phyloP scores from a whole-genome alignment of 495 filamentous ascomycete genomes.

The Lophium mytilinum region DNA sequence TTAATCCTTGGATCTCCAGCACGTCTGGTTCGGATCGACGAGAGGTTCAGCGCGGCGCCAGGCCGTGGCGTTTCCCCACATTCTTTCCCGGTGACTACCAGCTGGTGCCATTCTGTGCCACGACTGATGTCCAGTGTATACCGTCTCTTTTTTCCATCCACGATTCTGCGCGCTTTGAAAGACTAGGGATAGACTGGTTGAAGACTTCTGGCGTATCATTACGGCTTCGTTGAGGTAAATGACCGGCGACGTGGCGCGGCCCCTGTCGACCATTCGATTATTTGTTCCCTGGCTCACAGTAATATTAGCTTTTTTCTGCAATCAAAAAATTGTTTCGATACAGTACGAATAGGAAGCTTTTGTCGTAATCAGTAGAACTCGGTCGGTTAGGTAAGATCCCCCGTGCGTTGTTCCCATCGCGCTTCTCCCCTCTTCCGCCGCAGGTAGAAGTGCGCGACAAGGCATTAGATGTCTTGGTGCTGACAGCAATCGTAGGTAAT shows the following conservation, averaged over 20 bases:
- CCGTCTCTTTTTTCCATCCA: constrained; percentile 23
- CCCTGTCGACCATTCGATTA: background rate
- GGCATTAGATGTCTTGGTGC: background rate
- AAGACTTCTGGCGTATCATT: constrained; percentile 24
- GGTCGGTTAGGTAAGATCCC: background rate
- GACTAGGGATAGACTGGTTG: constrained; percentile 29
- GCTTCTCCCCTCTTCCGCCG: too few relatives aligned
- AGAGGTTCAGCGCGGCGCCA: constrained; percentile 3
- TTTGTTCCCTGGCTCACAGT: constrained; percentile 14
- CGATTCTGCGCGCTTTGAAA: constrained; percentile 24
- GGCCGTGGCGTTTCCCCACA: constrained; percentile 27
- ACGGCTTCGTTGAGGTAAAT: constrained; percentile 17
- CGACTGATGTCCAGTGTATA: constrained; percentile 19
- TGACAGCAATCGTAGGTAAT: background rate
- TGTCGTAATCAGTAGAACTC: background rate
- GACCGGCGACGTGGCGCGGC: background rate
- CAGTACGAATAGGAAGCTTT: constrained; percentile 19
- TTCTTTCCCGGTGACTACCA: constrained; percentile 16
- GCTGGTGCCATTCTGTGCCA: constrained; percentile 12
- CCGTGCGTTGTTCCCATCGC: too few relatives aligned
- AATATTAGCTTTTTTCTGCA: constrained; percentile 12
- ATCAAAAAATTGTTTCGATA: constrained; percentile 19
- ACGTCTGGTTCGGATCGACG: constrained; percentile 16
- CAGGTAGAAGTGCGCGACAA: too few relatives aligned
- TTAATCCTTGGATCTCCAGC: constrained; percentile 13